Percentiles rank a stretch among this genome's conserved stretches.
Conservation (phyloP, 2,329 filamentous ascomycete species). For the Paraconiothyrium brasiliense region DNA sequence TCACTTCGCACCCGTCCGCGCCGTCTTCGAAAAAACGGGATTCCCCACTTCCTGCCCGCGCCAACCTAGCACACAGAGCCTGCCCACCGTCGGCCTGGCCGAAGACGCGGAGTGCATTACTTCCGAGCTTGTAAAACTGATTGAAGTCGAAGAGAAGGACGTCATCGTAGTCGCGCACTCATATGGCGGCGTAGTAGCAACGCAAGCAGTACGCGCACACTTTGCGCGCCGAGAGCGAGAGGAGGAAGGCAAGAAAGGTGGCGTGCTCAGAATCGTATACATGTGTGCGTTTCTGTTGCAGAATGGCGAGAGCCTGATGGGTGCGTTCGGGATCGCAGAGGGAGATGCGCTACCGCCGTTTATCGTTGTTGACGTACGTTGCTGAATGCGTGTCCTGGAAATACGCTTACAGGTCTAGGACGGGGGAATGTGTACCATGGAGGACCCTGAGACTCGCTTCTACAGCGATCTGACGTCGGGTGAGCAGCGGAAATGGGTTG, state of each 20-base stretch:
- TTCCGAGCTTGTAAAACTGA: slow-evolving; percentile 5
- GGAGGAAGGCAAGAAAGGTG: slow-evolving; percentile 10
- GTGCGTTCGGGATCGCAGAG: neutral
- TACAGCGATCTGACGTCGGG: slow-evolving; percentile 9
- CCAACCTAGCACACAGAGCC: neutral
- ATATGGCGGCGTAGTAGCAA: slow-evolving; percentile 17
- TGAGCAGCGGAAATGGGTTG: slow-evolving; percentile 11
- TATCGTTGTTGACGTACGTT: slow-evolving; percentile 11
- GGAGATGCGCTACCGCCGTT: slow-evolving; percentile 2
- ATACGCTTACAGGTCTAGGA: neutral
- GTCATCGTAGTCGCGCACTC: slow-evolving; percentile 20
- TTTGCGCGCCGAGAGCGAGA: slow-evolving; percentile 6
- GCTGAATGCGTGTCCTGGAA: neutral
- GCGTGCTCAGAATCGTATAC: slow-evolving; percentile 15
- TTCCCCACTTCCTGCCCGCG: slow-evolving; percentile 11
- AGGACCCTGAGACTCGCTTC: slow-evolving; percentile 8
- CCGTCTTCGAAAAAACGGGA: slow-evolving; percentile 10
- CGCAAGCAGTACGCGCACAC: slow-evolving; percentile 2
- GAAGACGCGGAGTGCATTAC: slow-evolving; percentile 13
- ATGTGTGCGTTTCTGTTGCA: slow-evolving; percentile 14
- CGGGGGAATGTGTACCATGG: slow-evolving; percentile 4
- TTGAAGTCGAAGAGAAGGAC: slow-evolving; percentile 11
- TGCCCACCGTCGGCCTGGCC: slow-evolving; percentile 6
- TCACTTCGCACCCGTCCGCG: slow-evolving; percentile 10
- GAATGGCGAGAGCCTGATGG: slow-evolving; percentile 6